These are phyloP conservation scores for Podospora didyma DNA, from an alignment of 495 filamentous ascomycete species.

Conservation along the genomic window DNA sequence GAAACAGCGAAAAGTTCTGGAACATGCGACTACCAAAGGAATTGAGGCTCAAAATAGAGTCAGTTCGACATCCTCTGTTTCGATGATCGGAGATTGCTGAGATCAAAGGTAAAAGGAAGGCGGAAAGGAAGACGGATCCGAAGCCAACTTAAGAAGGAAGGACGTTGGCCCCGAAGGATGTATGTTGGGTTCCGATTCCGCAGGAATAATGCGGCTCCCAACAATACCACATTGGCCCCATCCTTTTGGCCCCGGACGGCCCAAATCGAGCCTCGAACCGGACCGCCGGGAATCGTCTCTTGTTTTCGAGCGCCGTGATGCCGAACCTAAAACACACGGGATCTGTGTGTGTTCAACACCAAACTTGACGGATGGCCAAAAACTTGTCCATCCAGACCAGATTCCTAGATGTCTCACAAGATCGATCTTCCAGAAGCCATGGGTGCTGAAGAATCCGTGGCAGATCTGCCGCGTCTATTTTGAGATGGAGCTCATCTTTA, in stretches of 20 bases:
- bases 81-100: no score
- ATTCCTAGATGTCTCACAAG: neutral
- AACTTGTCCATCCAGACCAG: neutral
- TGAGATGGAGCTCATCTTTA: neutral
- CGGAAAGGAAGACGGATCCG: no score
- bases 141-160: no score
- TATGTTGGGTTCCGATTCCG: no score
- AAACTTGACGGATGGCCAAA: neutral
- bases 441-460: neutral
- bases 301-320: neutral
- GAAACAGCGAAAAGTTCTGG: no score
- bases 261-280: neutral
- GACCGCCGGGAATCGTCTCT: neutral
- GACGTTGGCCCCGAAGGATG: no score
- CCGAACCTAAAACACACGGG: neutral
- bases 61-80: no score
- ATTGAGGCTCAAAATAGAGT: no score
- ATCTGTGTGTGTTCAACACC: neutral
- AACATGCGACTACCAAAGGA: no score
- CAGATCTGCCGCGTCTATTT: no score
- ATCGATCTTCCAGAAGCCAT: neutral
- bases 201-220: neutral
- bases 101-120: no score
- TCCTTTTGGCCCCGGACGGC: neutral
- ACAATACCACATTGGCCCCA: neutral